Conservation (phyloP, 1,284 basidiomycete genomes). For the Marasmius tenuissimus region DNA sequence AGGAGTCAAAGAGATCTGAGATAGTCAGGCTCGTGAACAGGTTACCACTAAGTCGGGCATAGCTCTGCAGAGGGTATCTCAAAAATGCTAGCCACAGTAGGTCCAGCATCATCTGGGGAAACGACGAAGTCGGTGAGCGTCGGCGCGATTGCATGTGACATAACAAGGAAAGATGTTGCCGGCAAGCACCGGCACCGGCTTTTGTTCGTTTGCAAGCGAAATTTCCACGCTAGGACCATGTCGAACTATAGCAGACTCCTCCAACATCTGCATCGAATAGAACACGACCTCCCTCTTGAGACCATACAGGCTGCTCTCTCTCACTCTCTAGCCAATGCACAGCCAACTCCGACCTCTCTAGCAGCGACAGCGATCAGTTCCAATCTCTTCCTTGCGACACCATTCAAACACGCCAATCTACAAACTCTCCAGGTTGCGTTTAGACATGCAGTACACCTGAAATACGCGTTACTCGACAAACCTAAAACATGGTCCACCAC, state of each 20-base stretch:
- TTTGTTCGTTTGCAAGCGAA: no score
- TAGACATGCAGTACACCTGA: slow-evolving; percentile 62
- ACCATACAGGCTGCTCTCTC: slow-evolving; percentile 62
- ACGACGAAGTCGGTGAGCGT: no score
- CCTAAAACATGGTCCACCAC: slow-evolving; percentile 23
- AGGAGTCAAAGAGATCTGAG: no score
- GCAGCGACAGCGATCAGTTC: slow-evolving; percentile 66
- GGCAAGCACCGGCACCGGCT: no score
- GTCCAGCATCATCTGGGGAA: no score
- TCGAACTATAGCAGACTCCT: slow-evolving; percentile 49
- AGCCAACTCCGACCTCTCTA: slow-evolving; percentile 61
- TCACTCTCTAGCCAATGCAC: slow-evolving; percentile 57
- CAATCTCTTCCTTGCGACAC: slow-evolving; percentile 49
- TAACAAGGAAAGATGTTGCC: no score
- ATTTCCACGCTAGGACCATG: not conserved
- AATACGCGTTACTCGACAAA: slow-evolving; percentile 40
- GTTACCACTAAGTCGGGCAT: no score
- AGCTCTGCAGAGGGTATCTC: no score
- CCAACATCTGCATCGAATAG: slow-evolving; percentile 52
- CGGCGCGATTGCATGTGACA: no score
- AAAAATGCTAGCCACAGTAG: no score
- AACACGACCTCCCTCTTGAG: slow-evolving; percentile 44
- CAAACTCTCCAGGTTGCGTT: slow-evolving; percentile 57
- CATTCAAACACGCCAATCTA: slow-evolving; percentile 49
- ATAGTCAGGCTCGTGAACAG: no score